Evolutionary conservation across 331 rosid species (phyloP), one percentile per base, ranked within the genome.

Genomic region (Malus hybrid): DNA sequence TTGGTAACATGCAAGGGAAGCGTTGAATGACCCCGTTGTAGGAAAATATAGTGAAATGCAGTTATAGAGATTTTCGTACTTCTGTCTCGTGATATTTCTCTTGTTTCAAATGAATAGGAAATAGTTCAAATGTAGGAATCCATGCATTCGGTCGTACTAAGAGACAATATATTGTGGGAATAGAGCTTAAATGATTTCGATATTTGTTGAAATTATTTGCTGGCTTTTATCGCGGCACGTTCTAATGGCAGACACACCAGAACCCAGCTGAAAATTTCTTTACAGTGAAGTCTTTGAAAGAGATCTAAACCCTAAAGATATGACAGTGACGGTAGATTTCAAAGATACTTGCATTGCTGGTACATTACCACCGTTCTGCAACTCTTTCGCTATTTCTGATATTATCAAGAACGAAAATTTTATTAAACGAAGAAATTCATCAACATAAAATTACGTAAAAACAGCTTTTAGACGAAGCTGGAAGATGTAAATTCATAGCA

Each of bases 381-480:
- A 18, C 56, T 50, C 9, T 50, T 16, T 50, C 56, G n/a, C 13
- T 14, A 29, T 3, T 22, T 33, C 24, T 6, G 46, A 39, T 9
- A 2, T 44, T 39, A 44, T 39, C 36, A n/a, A 52, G 18, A 50
- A 70, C 6, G 19, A 50, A 29, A 55, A 13, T 72, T 65, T 63
- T 26, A 62, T 62, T 48, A 18, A 10, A 16, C 57, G 14, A 64
- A 16, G 6, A 56, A 56, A 8, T 60, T 48, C 42, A 28, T n/a
- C 53, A 16, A n/a, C 36, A 30, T 15, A 32, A 64, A 28, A 63
- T 46, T 64, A 64, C 19, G 85, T 77, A 71, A 82, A 78, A 75
- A 63, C 83, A 87, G 75, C 82, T 44, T 73, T 78, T 32, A 87
- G 76, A 79, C 68, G 75, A 56, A 68, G 66, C 79, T 52, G 56